Base-by-base conservation (phyloP, 495 filamentous ascomycete genomes). In the Talaromyces wortmannii region DNA sequence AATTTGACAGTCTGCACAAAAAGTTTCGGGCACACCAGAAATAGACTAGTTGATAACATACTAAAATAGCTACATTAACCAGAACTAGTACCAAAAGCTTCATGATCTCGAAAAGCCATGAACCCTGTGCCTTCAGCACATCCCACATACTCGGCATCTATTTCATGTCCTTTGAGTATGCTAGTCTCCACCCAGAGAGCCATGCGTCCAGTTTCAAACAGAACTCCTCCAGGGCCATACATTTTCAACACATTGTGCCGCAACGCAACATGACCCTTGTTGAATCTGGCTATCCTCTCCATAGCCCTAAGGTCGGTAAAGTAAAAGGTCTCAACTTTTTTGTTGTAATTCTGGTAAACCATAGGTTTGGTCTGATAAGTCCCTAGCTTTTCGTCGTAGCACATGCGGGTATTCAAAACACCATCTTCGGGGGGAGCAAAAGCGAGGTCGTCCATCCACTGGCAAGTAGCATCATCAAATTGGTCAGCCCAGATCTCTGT, bases 61-160 rank as follows among this genome's bases (percentile, higher is more conserved):
- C 23, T 23, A 23, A 23, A 23, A 23, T 23, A 23, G 23, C 23
- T 23, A 23, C 23, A 23, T 23, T 23, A 23, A 23, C 4, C 23
- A 23, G 23, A 23, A 4, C 23, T 4, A 23, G 23, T 4, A 23
- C 23, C 23, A 4, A 23, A 23, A 23, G 23, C 23, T 23, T 23
- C 23, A 4, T 23, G 23, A 23, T 23, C 23, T 23, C 23, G 23
- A 23, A 23, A 43, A 15, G 45, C 56, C 62, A 67, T 61, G 32
- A 67, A 56, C 16, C 67, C 67, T 16, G 67, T 70, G 6, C 63
- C 63, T 36, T 65, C 59, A 23, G 50, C 11, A 44, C 67, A 68
- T 6, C 67, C 67, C 16, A 70, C 53, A 57, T 70, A 68, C 55
- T 70, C 67, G 18, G 59, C 61, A 47, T 67, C 59, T 32, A 70